Base-by-base conservation (phyloP, 257 asterid genomes). In the Nyctanthes arbortristis region DNA sequence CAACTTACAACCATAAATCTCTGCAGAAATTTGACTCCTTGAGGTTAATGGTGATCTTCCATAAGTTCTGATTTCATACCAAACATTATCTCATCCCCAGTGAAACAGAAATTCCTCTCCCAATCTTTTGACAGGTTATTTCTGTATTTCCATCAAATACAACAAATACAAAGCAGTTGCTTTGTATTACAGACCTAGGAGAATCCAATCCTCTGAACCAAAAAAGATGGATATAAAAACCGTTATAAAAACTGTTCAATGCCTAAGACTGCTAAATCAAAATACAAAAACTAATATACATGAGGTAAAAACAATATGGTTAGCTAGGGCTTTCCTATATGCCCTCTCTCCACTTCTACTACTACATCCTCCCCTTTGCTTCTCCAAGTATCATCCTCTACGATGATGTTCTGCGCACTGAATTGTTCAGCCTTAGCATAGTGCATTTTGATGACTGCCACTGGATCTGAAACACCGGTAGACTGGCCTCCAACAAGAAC, bases 361-460 rank as follows among this genome's bases (percentile, higher is more conserved):
- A 82, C 92, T 77, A 85, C 59, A 62, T 85, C 89, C 65, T 85
- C 89, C 65, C 93, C 94, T 69, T 87, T 85, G 79, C 86, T 83
- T 72, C 81, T 83, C 96, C 94, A 91, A 12, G 82, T 39, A 73
- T 85, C 96, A 10, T 93, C 94, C 70, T 85, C 90, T 40, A 86
- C 76, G 63, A 78, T 78, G 63, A 82, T 63, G 63, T 71, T 77
- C 73, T 78, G 84, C 78, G 84, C 77, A 20, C 73, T 78, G 22
- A 79, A 70, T 65, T 83, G 90, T 28, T 90, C 92, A 0, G 84
- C 75, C 61, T 87, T 87, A 0, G 93, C 88, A 77, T 82, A 89
- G 66, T 91, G 97, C 97, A 88, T 77, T 73, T 81, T 84, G 24
- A 91, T 84, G 71, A 96, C 97, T 18, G 97, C 83, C 25, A 88